Evolutionary conservation across 179 eudicot genomes (phyloP).

Genomic region (Beta corolliflora): DNA sequence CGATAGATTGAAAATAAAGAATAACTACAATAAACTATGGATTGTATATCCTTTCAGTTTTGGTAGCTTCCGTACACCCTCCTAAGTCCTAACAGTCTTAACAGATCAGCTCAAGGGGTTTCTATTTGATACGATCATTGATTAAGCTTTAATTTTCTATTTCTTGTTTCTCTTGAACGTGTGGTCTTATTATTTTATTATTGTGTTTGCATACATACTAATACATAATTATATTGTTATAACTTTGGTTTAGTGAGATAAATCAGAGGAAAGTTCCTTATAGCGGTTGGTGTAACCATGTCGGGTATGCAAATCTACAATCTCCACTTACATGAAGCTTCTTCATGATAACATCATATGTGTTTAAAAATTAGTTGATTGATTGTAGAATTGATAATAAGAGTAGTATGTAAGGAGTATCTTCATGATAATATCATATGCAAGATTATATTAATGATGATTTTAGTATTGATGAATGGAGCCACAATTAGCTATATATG

Average conservation of each 20-base stretch:
- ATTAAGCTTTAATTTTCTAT: not conserved
- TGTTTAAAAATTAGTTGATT: no score
- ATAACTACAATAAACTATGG: no score
- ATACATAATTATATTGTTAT: not conserved
- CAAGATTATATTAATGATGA: no score
- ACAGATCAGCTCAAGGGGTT: not conserved
- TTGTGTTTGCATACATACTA: not conserved
- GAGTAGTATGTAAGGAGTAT: no score
- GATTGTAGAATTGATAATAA: no score
- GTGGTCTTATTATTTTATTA: not conserved
- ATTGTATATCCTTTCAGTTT: not conserved
- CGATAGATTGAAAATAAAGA: no score
- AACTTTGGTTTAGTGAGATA: not conserved
- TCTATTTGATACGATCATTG: not conserved
- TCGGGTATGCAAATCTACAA: not conserved
- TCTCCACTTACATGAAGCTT: not conserved
- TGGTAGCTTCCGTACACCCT: constrained; percentile 22
- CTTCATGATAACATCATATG: not conserved
- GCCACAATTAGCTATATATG: no score
- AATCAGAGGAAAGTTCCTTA: not conserved
- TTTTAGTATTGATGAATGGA: no score
- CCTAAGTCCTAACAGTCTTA: not conserved
- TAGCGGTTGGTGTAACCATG: not conserved
- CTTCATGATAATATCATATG: no score
- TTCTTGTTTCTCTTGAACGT: not conserved